Conservation (phyloP, 1,284 basidiomycete genomes). For the Pterulicium gracile region DNA sequence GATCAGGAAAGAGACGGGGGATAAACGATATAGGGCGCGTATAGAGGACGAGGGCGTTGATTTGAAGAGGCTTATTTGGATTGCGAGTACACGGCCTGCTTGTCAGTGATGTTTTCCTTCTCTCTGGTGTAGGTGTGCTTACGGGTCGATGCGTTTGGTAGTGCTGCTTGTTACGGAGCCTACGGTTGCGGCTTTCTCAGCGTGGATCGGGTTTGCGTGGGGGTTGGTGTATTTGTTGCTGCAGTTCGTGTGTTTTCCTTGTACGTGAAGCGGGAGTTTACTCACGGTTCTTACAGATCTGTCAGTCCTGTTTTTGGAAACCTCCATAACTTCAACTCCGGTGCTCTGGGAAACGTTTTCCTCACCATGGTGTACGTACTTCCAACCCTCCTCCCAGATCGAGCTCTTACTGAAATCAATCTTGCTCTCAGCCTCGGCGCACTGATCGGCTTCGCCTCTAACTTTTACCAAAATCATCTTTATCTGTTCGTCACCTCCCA, state of each 20-base stretch:
- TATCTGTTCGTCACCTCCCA: slow-evolving; percentile 26
- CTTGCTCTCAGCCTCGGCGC: slow-evolving; percentile 42
- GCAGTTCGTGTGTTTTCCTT: slow-evolving; percentile 28
- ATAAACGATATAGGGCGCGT: slow-evolving; percentile 46
- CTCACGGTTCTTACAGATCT: slow-evolving; percentile 28
- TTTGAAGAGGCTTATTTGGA: slow-evolving; percentile 44
- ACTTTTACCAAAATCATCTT: slow-evolving; percentile 54
- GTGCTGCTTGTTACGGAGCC: slow-evolving; percentile 67
- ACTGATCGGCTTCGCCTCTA: slow-evolving; percentile 43
- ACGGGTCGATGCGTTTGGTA: slow-evolving; percentile 16
- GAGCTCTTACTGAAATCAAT: not conserved
- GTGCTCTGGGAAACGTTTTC: slow-evolving; percentile 55
- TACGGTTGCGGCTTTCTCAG: slow-evolving; percentile 60
- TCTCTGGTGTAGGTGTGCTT: not conserved
- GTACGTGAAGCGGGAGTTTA: not conserved
- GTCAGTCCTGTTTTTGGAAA: slow-evolving; percentile 48
- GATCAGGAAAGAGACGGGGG: slow-evolving; percentile 50
- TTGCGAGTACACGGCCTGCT: slow-evolving; percentile 59
- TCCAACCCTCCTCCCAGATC: not conserved
- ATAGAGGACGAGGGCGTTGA: slow-evolving; percentile 53
- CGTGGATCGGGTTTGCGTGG: slow-evolving; percentile 73
- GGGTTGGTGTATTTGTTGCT: slow-evolving; percentile 66
- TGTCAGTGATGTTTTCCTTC: slow-evolving; percentile 27
- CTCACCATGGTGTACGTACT: slow-evolving; percentile 42
- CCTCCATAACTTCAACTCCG: slow-evolving; percentile 57